Percentiles rank a stretch among this genome's conserved stretches.
Evolutionary conservation across 345 rosid genomes (phyloP).

Genomic region (Erodium maritimum): DNA sequence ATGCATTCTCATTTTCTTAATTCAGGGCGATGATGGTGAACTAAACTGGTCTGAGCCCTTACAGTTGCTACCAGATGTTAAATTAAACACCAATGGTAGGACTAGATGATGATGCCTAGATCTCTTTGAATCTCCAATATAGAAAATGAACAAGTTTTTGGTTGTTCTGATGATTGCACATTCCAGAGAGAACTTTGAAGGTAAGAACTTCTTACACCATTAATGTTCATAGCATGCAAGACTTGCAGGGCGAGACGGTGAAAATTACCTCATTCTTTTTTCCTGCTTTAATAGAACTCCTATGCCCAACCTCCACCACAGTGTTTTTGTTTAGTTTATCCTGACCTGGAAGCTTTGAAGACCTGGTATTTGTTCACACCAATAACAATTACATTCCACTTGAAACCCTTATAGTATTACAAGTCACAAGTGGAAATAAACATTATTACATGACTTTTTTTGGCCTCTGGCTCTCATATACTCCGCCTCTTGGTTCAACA

Average conservation of each 20-base stretch:
- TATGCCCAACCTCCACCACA: conserved; percentile 1
- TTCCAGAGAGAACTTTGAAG: neutral
- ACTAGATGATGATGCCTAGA: too few relatives aligned
- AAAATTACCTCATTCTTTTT: conserved; percentile 10
- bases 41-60: too few relatives aligned
- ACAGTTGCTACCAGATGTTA: too few relatives aligned
- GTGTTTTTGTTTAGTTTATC: conserved; percentile 1
- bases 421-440: neutral
- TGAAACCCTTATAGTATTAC: neutral
- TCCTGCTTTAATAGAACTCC: conserved; percentile 1
- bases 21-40: neutral
- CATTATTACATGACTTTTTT: conserved; percentile 4
- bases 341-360: neutral
- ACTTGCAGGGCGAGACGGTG: neutral
- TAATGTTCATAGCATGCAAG: neutral
- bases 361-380: conserved; percentile 7
- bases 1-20: neutral
- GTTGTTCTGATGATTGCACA: neutral
- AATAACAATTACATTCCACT: conserved; percentile 1
- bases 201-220: neutral
- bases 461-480: conserved; percentile 5
- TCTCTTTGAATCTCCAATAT: neutral
- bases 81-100: too few relatives aligned
- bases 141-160: neutral
- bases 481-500: neutral